Evolutionary conservation across 345 rosid species (phyloP), one percentile per base, ranked within the genome.

Genomic region (Ailanthus altissimus): DNA sequence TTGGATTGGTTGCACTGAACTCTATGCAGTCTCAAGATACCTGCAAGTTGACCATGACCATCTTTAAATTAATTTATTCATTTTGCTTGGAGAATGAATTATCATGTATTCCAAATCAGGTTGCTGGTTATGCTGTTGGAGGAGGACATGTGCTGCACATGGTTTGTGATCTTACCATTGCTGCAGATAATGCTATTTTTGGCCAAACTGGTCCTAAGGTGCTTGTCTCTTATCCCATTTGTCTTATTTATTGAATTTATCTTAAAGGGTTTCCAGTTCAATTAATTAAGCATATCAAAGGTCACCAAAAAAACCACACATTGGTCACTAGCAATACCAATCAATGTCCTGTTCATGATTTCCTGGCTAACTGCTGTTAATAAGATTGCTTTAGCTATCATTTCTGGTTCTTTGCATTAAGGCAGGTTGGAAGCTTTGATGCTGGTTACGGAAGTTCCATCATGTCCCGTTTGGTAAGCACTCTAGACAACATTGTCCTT

Each of bases 171-270:
- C 89, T 96, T 46, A 93, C 98, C 21, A 90, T 96, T 80, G 95
- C 99, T 61, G 97, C 97, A 25, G 97, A 96, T 75, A 93, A 92
- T 81, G 97, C 98, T 53, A 71, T 91, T 28, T 93, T 92, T 66
- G 98, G 99, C 73, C 99, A 96, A 87, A 96, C 97, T 59, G 99
- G 99, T 76, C 94, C 99, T 16, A 96, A 96, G 98, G 98, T 95
- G 78, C 64, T 76, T 40, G 14, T 42, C 10, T 26, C 42, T 9
- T 21, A 42, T 42, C 64, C 32, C 49, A 8, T n/a, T 0, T 65
- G 8, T 60, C 40, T 36, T 62, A 8, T 28, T 23, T 62, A 28
- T 25, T 18, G 4, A 9, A 45, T 7, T 42, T 50, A 15, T 32
- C 36, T 57, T 57, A 2, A n/a, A 56, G 8, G 1, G 1, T 53